Percentiles rank a stretch among this genome's conserved stretches.
These are phyloP conservation scores for Hirschfeldia incana DNA, from an alignment of 345 rosid genomes.

Conservation along the genomic window DNA sequence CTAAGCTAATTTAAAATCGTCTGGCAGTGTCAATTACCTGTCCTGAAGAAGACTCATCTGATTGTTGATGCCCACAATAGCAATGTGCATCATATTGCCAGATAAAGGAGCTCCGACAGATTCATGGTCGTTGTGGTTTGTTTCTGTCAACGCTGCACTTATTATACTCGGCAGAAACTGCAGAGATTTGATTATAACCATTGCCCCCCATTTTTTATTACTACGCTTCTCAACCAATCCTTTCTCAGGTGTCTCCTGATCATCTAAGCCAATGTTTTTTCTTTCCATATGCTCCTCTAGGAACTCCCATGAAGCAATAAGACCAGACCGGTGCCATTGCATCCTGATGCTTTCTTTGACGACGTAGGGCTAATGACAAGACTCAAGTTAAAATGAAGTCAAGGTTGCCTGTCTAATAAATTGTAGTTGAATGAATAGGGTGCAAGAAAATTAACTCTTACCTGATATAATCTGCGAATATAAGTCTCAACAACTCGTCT, in stretches of 20 bases:
- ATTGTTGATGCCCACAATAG: constrained; percentile 91
- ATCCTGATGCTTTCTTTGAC: constrained; percentile 94
- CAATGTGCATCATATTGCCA: constrained; percentile 98
- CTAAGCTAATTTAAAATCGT: not conserved
- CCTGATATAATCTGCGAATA: constrained; percentile 95
- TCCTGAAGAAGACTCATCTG: constrained; percentile 99
- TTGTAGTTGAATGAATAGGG: constrained; percentile 13
- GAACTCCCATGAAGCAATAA: constrained; percentile 99
- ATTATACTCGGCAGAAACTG: constrained; percentile 76
- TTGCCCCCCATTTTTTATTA: constrained; percentile 93
- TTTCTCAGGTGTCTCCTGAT: constrained; percentile 49
- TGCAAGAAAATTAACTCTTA: constrained; percentile 22
- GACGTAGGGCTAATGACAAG: constrained; percentile 79
- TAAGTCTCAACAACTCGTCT: constrained; percentile 98
- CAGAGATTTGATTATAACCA: constrained; percentile 95
- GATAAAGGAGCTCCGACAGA: constrained; percentile 48
- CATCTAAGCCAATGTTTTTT: constrained; percentile 55
- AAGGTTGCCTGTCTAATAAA: constrained; percentile 7
- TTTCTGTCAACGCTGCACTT: constrained; percentile 76
- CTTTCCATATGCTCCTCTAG: constrained; percentile 85
- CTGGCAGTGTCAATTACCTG: constrained; percentile 53
- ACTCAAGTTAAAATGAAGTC: constrained; percentile 32
- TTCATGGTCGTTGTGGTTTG: constrained; percentile 58
- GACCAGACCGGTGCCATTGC: constrained; percentile 99
- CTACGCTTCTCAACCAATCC: constrained; percentile 66